Evolutionary conservation across 306 rosid genomes (phyloP), one percentile per base, ranked within the genome.

Genomic region (Castanopsis chinensis): DNA sequence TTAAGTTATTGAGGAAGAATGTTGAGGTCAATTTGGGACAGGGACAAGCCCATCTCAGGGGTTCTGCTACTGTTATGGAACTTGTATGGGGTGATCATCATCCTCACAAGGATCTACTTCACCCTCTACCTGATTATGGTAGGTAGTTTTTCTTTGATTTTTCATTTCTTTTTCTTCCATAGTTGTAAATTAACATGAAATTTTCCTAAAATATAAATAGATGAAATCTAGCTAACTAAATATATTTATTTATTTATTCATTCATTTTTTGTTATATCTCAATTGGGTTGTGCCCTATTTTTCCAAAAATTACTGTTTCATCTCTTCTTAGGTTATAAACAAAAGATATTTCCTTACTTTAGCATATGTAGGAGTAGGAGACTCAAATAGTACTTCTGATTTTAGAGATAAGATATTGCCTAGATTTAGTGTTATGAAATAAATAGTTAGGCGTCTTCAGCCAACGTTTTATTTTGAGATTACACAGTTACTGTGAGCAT

Each of bases 1-100:
- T 93, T 67, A 88, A 90, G 81, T 80, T 93, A 69, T 90, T 91
- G 63, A 87, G 80, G 82, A 91, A 89, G 87, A 93, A 93, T 77
- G 77, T 91, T 68, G 91, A 88, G 82, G 86, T 87, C 82, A 91
- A 93, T 69, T 85, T 90, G 82, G 68, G 79, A 49, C 91, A 91
- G 30, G 78, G 81, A 45, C 79, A 83, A 54, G 57, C 87, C 45
- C 85, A 41, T 41, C 45, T 41, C 45, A 41, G 89, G 41, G 97
- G 97, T 72, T 88, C 97, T 12, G 84, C 85, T 65, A 84, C 82
- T 25, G 92, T 91, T 32, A 76, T 80, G 23, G 97, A 93, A 78
- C 90, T 88, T 77, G 74, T 78, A 54, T 93, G 97, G 96, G 92
- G 94, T 54, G 97, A 91, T 85, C 94, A 91, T 78, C 97, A 89